These are phyloP conservation scores for Thielaviopsis ethacetica DNA, from an alignment of 2,329 filamentous ascomycete species.

Conservation along the genomic window DNA sequence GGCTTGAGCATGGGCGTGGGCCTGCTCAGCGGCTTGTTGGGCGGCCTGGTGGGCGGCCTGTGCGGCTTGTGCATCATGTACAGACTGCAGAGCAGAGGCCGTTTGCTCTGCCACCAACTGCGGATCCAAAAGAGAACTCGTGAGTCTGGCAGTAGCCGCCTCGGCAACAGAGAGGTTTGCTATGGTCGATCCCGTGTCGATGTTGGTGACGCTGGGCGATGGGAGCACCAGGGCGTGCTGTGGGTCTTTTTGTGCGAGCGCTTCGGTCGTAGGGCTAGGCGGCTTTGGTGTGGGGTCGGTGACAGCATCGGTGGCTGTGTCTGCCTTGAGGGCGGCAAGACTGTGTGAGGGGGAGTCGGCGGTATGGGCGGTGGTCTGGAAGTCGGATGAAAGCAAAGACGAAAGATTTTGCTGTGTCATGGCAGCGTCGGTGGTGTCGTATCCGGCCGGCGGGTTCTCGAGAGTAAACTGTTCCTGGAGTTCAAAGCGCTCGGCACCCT, in stretches of 20 bases:
- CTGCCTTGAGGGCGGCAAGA: constrained; percentile 3
- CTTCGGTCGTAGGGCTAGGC: background rate
- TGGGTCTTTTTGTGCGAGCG: background rate
- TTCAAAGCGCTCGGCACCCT: constrained; percentile 27
- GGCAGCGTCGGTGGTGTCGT: constrained; percentile 22
- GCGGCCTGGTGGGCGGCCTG: background rate
- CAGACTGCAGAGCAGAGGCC: background rate
- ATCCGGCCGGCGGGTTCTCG: constrained; percentile 36
- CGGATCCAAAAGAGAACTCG: constrained; percentile 37
- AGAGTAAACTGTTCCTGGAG: constrained; percentile 42
- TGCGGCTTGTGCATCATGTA: background rate
- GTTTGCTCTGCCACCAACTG: constrained; percentile 20
- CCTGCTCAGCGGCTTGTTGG: constrained; percentile 1
- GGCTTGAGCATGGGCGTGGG: background rate
- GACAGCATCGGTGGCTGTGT: background rate
- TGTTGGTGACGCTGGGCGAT: background rate
- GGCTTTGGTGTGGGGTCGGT: background rate
- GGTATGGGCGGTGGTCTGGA: background rate
- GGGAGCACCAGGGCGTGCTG: constrained; percentile 4
- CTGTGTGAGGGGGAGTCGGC: background rate
- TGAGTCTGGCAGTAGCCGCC: constrained; percentile 38
- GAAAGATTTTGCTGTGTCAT: constrained; percentile 8
- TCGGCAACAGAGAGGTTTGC: constrained; percentile 27
- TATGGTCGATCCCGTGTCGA: constrained; percentile 1
- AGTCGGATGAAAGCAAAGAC: constrained; percentile 7